These are phyloP conservation scores for Daldinia concentrica DNA, from an alignment of 495 filamentous ascomycete genomes.

Conservation along the genomic window DNA sequence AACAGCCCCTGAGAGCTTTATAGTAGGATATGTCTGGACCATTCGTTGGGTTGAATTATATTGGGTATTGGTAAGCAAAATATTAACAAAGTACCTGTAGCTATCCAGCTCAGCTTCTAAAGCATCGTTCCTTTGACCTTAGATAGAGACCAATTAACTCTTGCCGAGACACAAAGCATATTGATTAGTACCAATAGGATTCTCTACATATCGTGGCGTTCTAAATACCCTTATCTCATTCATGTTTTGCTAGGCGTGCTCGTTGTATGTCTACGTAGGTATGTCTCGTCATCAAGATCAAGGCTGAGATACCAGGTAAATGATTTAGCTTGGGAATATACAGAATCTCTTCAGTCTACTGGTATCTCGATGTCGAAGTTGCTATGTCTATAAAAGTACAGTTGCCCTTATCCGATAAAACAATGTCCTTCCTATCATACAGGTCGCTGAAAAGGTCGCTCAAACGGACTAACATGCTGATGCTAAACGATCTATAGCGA, in stretches of 20 bases:
- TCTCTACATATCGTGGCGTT: background rate
- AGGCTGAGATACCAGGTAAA: background rate
- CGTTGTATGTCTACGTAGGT: background rate
- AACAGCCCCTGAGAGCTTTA: no score
- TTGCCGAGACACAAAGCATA: no score
- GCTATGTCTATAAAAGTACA: slow-evolving; percentile 22
- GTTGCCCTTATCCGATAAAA: slow-evolving; percentile 8
- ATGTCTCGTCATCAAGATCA: background rate
- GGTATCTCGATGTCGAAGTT: slow-evolving; percentile 35
- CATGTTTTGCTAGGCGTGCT: background rate
- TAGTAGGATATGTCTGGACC: no score
- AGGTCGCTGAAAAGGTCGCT: background rate
- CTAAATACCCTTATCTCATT: background rate
- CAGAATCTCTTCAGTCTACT: slow-evolving; percentile 39
- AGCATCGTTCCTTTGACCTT: no score
- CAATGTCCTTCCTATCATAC: slow-evolving; percentile 8
- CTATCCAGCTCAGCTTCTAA: no score
- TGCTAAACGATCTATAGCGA: slow-evolving; percentile 15
- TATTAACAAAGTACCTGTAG: no score
- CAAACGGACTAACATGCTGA: slow-evolving; percentile 1
- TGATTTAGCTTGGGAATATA: background rate
- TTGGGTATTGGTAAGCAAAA: no score
- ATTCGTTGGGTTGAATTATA: no score
- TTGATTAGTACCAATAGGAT: no score
- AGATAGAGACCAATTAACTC: no score